Conservation (phyloP, 192 early-diverging fungal genomes). For the Backusella australiensis region DNA sequence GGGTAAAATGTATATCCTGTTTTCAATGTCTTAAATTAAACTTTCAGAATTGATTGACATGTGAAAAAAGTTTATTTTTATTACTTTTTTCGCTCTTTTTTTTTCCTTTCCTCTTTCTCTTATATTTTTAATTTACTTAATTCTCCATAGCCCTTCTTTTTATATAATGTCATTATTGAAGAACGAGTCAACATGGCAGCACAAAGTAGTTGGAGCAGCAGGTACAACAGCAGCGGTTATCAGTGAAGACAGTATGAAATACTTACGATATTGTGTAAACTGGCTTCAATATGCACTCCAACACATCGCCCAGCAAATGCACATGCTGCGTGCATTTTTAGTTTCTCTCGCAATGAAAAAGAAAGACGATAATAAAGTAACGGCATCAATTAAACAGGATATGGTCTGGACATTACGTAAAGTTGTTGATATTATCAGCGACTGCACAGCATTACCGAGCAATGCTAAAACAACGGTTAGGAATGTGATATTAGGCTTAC, state of each 20-base stretch:
- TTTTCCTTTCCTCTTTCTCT: neutral
- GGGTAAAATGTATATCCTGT: neutral
- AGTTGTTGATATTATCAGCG: conserved; percentile 85
- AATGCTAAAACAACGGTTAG: conserved; percentile 78
- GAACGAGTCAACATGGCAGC: conserved; percentile 44
- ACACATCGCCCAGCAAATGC: conserved; percentile 68
- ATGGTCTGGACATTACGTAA: conserved; percentile 80
- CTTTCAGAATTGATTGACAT: neutral
- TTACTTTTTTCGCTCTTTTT: neutral
- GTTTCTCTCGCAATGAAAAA: conserved; percentile 39
- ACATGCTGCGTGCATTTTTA: conserved; percentile 56
- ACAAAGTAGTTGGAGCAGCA: conserved; percentile 58
- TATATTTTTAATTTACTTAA: neutral
- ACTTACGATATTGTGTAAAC: conserved; percentile 83
- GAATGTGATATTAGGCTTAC: conserved; percentile 81
- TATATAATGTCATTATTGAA: neutral
- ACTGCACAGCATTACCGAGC: conserved; percentile 78
- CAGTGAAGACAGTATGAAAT: conserved; percentile 85
- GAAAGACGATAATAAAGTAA: conserved; percentile 8
- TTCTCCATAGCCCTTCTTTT: neutral
- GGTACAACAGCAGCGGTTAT: conserved; percentile 73
- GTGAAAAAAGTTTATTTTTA: neutral
- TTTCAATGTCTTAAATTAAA: neutral
- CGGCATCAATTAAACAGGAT: conserved; percentile 71
- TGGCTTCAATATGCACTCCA: conserved; percentile 84